These are phyloP conservation scores for Cordyceps javanica DNA, from an alignment of 2,329 filamentous ascomycete species.

Conservation along the genomic window DNA sequence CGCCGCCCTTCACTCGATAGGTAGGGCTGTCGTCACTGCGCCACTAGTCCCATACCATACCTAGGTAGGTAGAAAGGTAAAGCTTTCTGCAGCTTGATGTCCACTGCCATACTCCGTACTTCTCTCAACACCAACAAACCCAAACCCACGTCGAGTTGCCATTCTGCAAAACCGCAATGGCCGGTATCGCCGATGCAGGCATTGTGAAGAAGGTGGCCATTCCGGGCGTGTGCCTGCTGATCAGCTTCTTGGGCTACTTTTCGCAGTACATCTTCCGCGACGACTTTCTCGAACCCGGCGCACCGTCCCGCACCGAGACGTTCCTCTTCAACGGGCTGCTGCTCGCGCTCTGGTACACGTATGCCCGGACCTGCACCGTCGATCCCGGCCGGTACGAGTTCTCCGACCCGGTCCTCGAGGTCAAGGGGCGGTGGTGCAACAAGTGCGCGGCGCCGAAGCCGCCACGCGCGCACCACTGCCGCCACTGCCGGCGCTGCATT, in stretches of 20 bases:
- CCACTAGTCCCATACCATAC: not conserved
- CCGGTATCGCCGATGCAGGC: constrained; percentile 35
- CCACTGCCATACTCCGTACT: no score
- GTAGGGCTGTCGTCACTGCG: constrained; percentile 7
- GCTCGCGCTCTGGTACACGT: constrained; percentile 60
- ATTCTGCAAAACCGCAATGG: constrained; percentile 25
- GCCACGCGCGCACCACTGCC: constrained; percentile 75
- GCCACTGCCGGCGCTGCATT: constrained; percentile 66
- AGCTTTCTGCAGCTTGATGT: no score
- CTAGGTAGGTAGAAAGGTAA: no score
- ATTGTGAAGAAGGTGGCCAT: constrained; percentile 54
- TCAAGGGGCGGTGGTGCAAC: constrained; percentile 57
- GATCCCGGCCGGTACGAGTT: constrained; percentile 52
- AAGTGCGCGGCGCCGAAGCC: constrained; percentile 72
- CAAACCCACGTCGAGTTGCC: not conserved
- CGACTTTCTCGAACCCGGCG: constrained; percentile 52
- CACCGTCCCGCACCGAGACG: constrained; percentile 50
- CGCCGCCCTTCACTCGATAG: not conserved
- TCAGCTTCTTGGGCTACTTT: constrained; percentile 63
- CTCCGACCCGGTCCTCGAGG: constrained; percentile 28
- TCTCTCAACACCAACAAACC: not conserved
- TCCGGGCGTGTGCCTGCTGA: constrained; percentile 60
- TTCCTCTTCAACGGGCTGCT: constrained; percentile 62
- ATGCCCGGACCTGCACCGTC: constrained; percentile 54
- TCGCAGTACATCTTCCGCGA: constrained; percentile 65